Conservation (phyloP, 139 green algal species). For the Limnomonas spitsbergensis region DNA sequence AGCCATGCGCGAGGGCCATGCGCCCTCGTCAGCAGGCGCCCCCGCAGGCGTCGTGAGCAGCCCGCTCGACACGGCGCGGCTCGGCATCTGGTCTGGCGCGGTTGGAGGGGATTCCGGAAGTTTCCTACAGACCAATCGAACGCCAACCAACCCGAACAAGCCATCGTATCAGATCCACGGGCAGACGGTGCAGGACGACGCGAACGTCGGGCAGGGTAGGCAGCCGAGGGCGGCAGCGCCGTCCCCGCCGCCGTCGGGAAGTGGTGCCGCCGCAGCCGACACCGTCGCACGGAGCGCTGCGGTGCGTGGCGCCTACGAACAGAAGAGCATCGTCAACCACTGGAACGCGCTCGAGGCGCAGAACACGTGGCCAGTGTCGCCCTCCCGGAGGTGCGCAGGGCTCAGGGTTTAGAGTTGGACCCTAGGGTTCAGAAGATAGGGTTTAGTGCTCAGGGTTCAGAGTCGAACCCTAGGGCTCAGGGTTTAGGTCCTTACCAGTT, state of each 20-base stretch:
- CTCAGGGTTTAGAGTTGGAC: no score
- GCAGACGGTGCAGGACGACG: not conserved
- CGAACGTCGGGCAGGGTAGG: not conserved
- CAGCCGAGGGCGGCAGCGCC: no score
- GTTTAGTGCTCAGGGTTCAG: no score
- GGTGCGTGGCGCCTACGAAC: no score
- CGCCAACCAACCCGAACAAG: not conserved
- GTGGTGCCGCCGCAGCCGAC: not conserved
- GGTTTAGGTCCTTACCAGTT: no score
- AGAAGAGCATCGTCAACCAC: not conserved
- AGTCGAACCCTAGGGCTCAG: no score
- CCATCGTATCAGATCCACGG: not conserved
- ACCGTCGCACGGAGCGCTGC: not conserved
- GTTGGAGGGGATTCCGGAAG: conserved; percentile 1
- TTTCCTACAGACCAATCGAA: not conserved
- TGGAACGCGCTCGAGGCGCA: not conserved
- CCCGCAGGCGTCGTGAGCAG: not conserved
- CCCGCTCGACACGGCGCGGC: not conserved
- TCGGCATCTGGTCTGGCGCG: not conserved
- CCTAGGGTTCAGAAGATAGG: no score
- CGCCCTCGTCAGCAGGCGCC: no score
- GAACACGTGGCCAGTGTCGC: not conserved
- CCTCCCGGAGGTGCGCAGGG: not conserved
- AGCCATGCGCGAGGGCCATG: not conserved
- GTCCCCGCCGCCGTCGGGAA: no score